A percentile compares a stretch with the other conserved stretches of the same genome.
Conservation (phyloP, 2,329 filamentous ascomycete species). For the Parafenestella ontariensis region DNA sequence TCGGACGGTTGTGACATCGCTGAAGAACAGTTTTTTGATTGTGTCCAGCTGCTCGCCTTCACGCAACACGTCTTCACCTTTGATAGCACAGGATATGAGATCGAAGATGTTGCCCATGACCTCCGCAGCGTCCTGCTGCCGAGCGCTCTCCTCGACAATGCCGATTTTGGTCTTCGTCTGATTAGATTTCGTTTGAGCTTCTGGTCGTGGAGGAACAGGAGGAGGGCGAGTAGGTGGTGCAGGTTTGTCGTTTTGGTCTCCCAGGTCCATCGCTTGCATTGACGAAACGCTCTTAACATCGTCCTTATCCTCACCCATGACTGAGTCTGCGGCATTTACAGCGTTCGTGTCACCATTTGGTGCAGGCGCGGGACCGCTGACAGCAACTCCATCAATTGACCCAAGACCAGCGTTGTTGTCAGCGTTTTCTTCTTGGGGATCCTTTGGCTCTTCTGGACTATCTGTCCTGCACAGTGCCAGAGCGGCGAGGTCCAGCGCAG, state of each 20-base stretch:
- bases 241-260: conserved; percentile 25
- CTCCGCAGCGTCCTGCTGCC: conserved; percentile 93
- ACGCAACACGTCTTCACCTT: conserved; percentile 68
- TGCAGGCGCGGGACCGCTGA: conserved; percentile 56
- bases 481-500: conserved; percentile 78
- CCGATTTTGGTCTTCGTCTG: conserved; percentile 46
- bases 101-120: conserved; percentile 93
- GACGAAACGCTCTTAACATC: conserved; percentile 27
- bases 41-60: conserved; percentile 81
- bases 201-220: conserved; percentile 64
- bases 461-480: conserved; percentile 73
- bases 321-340: conserved; percentile 23
- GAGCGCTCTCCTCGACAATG: conserved; percentile 65
- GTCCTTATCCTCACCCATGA: conserved; percentile 31
- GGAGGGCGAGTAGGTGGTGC: conserved; percentile 59
- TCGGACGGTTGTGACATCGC: conserved; percentile 56
- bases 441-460: conserved; percentile 40
- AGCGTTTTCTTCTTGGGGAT: conserved; percentile 55
- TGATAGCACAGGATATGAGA: conserved; percentile 87
- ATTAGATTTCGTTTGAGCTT: conserved; percentile 19
- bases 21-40: conserved; percentile 63
- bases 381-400: conserved; percentile 53
- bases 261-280: conserved; percentile 28
- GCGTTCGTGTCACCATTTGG: conserved; percentile 23
- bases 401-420: conserved; percentile 48